Evolutionary conservation across 2,329 filamentous ascomycete genomes (phyloP).

Genomic region (Verticillium tricorpus): DNA sequence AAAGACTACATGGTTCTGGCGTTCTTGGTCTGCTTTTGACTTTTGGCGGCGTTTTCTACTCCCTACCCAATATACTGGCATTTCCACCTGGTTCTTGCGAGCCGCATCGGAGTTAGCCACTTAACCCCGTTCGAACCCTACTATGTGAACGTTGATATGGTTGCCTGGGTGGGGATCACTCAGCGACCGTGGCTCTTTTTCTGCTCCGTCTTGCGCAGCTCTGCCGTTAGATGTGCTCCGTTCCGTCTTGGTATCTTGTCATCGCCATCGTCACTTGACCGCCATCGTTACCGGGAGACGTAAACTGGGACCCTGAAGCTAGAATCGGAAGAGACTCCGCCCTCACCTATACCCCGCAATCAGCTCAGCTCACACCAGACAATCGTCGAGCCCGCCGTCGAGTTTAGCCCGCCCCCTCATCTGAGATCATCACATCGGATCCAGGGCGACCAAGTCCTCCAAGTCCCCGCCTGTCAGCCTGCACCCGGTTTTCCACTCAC

Average conservation of each 20-base stretch:
- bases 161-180: neutral
- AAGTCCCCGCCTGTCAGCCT: too few relatives aligned
- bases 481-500: neutral
- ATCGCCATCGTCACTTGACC: neutral
- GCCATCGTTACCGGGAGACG: neutral
- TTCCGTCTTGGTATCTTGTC: neutral
- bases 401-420: too few relatives aligned
- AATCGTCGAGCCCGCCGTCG: too few relatives aligned
- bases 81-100: neutral
- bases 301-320: too few relatives aligned
- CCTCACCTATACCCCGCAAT: too few relatives aligned
- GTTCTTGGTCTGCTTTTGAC: neutral
- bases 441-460: too few relatives aligned
- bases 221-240: neutral
- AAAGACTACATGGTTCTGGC: neutral
- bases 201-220: neutral
- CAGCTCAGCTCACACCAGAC: too few relatives aligned
- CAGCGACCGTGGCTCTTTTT: neutral
- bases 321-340: too few relatives aligned
- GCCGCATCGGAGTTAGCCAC: neutral
- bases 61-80: neutral
- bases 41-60: neutral
- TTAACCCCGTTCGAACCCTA: neutral
- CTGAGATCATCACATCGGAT: too few relatives aligned
- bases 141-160: neutral